Evolutionary conservation across 2,329 filamentous ascomycete species (phyloP), one percentile per base, ranked within the genome.

Genomic region (Cladosporium austrohemisphaericum): DNA sequence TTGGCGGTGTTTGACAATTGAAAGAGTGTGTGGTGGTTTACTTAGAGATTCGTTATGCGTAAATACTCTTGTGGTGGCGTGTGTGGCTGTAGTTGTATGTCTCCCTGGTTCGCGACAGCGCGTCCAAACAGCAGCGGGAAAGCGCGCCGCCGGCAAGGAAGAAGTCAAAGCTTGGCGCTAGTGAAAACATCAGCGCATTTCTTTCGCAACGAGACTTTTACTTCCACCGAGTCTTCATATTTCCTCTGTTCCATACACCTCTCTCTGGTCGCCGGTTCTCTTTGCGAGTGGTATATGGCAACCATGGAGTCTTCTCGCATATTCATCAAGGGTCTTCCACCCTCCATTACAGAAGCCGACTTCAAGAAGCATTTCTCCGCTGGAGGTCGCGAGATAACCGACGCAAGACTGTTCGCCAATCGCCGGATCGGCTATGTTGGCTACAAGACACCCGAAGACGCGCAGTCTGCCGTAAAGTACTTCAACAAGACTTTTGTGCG

Each of bases 401-500:
- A 98, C 72, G 81, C 90, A 61, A 95, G 95, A 77, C 80, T 96
- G 65, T 88, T 97, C 65, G 81, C 88, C 5, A 84, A 90, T 63
- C 83, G 93, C 62, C 82, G 91, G 59, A 96, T 98, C 69, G 93
- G 91, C 60, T 98, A 95, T 77, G 83, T 98, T 52, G 93, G 93
- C 55, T 97, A 92, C 76, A 91, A 88, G 71, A 87, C 81, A 44
- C 75, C 86, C 11, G 82, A 92, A 54, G 85, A 88, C 65, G 93
- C 93, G 50, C 76, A 80, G 50, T 81, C 84, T 64, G 92, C 93
- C 36, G 86, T 94, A 66, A 91, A 88, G 69, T 95, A 95, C 74
- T 96, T 96, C 77, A 91, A 98, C 76, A 88, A 82, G 67, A 85
- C 91, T 55, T 98, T 90, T 71, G 89, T 98, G 62, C 88, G 90